Evolutionary conservation across 768 basidiomycete species (phyloP).

Genomic region (Sporobolomyces roseus): DNA sequence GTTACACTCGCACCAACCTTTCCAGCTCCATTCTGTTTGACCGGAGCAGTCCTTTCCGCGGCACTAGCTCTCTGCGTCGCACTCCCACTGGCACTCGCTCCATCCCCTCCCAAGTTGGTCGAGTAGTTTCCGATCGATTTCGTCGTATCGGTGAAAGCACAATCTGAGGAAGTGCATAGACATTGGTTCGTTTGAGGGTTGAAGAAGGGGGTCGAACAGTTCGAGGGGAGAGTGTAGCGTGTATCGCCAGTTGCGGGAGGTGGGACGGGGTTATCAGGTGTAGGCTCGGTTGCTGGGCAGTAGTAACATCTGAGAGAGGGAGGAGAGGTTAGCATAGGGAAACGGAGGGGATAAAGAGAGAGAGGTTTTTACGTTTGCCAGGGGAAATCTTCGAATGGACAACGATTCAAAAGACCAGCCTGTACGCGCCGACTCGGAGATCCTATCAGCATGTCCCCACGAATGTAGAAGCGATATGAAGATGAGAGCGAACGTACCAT

Average conservation of each 20-base stretch:
- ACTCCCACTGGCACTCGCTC: background rate
- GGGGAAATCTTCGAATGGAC: slow-evolving; percentile 69
- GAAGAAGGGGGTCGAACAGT: slow-evolving; percentile 63
- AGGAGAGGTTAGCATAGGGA: background rate
- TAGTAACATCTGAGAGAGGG: slow-evolving; percentile 58
- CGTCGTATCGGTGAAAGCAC: slow-evolving; percentile 60
- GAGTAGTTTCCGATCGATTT: slow-evolving; percentile 34
- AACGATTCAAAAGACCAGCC: slow-evolving; percentile 59
- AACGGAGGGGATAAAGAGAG: background rate
- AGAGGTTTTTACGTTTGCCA: slow-evolving; percentile 64
- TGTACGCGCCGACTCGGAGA: slow-evolving; percentile 51
- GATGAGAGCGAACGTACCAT: slow-evolving; percentile 49
- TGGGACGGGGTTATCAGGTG: slow-evolving; percentile 64
- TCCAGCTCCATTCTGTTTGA: slow-evolving; percentile 2
- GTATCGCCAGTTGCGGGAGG: slow-evolving; percentile 50
- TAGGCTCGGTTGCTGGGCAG: slow-evolving; percentile 60
- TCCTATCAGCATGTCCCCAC: background rate
- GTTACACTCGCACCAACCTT: background rate
- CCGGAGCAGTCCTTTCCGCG: slow-evolving; percentile 10
- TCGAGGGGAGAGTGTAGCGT: slow-evolving; percentile 57
- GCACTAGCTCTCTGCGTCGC: background rate
- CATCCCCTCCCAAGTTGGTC: slow-evolving; percentile 24
- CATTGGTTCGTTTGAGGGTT: slow-evolving; percentile 68
- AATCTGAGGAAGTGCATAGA: slow-evolving; percentile 58
- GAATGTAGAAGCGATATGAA: background rate